Evolutionary conservation across 176 grass and related monocot genomes (phyloP), one percentile per base, ranked within the genome.

Genomic region (maize (Zea mays)): DNA sequence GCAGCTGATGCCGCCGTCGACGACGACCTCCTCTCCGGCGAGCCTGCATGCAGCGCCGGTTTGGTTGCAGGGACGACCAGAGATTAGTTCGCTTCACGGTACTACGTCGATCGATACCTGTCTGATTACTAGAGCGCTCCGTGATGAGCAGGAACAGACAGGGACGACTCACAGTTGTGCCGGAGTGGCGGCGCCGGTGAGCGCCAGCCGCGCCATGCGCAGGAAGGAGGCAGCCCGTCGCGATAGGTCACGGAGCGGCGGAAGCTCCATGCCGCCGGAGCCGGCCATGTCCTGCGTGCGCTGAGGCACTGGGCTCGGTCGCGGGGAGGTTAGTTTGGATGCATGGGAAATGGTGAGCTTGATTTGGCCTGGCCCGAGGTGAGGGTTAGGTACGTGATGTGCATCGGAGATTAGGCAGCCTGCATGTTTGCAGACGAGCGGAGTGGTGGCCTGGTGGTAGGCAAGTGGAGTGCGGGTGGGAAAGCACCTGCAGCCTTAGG

Each of bases 191-290:
- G 64, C 83, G 43, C 76, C 81, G 50, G 85, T 84, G 81, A 87
- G 78, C 43, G 63, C 85, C 68, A 91, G 52, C 78, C 89, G 36
- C 33, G 85, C 73, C 45, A 86, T 57, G 77, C 75, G 79, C 37
- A 90, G 69, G 65, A 86, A 90, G 47, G 35, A 76, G 27, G 71
- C 77, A 40, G 80, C 88, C 63, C 82, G 76, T 71, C 72, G 82
- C 47, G 49, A 71, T 40, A 80, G 21, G 62, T 75, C 83, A 7
- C 85, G 44, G 20, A 81, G 57, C 9, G 21, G 40, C 41, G 33
- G 8, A 20, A 54, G 35, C 44, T 69, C 49, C 5, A 14, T 11
- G 70, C 60, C 70, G 19, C 66, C 27, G 4, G 46, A 20, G 21
- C 40, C 71, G 38, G 72, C 72, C 76, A 79, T 79, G 48, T 35